Evolutionary conservation across 176 grass and related monocot genomes (phyloP), one percentile per base, ranked within the genome.

Genomic region (Cenchrus americanus): DNA sequence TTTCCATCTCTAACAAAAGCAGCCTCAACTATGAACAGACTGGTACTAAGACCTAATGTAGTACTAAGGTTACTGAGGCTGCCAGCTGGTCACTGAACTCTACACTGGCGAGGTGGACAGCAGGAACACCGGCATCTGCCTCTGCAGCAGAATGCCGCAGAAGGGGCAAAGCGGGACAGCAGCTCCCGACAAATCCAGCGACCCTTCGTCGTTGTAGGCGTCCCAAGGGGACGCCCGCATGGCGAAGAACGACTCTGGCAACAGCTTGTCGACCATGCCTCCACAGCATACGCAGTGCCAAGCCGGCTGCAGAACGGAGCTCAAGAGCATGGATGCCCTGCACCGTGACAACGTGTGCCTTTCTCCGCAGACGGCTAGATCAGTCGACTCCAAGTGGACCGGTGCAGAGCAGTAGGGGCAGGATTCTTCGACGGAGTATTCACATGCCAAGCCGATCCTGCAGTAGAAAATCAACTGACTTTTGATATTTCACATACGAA

Each of bases 271-370:
- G n/a, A 88, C 74, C 73, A 52, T 83, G 73, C 92, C 80, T 32
- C 76, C 75, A 18, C 92, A 94, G 79, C 84, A 94, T 8, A 87
- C 72, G 81, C 92, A 94, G 81, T 89, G 88, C 92, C 92, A 94
- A 60, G 75, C 54, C 13, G 92, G 89, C n/a, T 76, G 32, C 10
- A 53, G 32, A 30, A 91, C 69, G 9, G 89, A 91, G 68, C 92
- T 89, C 62, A 94, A 27, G 47, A 62, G 66, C 92, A 97, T 94
- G 0, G 95, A 94, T 27, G 86, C 84, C 0, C 50, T 76, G 58
- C 95, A 97, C 71, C 92, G 84, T 26, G 47, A 26, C 48, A 97
- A 24, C 46, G 54, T 92, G 84, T 94, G 95, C 14, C 75, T 87
- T 85, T 89, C 81, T 6, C 84, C 68, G 67, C 92, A 97, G 75